Base-by-base conservation (phyloP, 768 basidiomycete genomes). In the Cantharellus anzutake region DNA sequence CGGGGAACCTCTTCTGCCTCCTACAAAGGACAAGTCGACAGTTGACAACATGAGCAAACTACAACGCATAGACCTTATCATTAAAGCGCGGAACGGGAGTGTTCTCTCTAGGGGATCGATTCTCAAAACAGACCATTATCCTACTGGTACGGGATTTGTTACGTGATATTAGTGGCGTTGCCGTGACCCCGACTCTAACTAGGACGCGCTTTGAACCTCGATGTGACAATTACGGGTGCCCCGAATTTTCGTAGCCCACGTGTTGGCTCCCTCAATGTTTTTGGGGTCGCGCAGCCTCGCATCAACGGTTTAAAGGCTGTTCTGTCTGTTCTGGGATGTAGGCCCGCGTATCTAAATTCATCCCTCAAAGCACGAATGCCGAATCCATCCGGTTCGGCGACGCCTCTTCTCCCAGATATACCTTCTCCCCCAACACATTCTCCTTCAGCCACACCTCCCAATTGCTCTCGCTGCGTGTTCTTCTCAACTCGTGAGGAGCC, bases 401-500 rank as follows among this genome's bases (percentile, higher is more conserved):
- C 44, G 11, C 11, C 11, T 29, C 11, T 29, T 29, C 11, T 11
- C 11, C 44, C 44, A 48, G 44, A 48, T 48, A 29, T 29, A 29
- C 20, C 20, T 29, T 48, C 44, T 11, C 44, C 44, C 44, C 44
- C 44, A 11, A 11, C 11, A 11, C 20, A 29, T 29, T 29, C 20
- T 29, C 20, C 20, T 29, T 29, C 20, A 29, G 20, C 20, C 20
- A 29, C 20, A 44, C 20, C 42, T 4, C 16, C 82, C 5, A 80
- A 83, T 2, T 48, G 11, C 44, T 55, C 52, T 11, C 52, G 35
- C 65, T 87, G 88, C 2, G 83, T 94, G 38, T 99, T 92, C 91
- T 90, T 98, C 70, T 96, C 86, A 38, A 96, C 94, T 7, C 78
- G 96, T 64, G 96, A 99, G 70, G 96, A 98, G 68, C 92, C 63